Percentiles rank a stretch among this genome's conserved stretches.
These are phyloP conservation scores for Mediolabrus comicus DNA, from an alignment of 108 stramenopile genomes.

Conservation along the genomic window DNA sequence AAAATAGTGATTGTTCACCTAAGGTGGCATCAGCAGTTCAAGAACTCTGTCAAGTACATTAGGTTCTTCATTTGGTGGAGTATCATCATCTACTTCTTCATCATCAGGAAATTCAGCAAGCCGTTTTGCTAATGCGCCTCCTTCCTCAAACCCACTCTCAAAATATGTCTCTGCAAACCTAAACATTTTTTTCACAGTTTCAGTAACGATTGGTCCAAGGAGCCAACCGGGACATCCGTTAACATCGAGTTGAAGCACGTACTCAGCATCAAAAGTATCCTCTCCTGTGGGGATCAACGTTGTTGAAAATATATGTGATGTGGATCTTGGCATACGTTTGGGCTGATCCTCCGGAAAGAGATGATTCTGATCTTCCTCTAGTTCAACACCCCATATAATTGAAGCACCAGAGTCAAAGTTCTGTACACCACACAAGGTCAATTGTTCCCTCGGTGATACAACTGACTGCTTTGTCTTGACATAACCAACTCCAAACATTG, in stretches of 20 bases:
- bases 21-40: slow-evolving; percentile 39
- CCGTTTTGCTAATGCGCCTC: slow-evolving; percentile 31
- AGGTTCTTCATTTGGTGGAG: neutral
- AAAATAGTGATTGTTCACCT: neutral
- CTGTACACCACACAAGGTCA: slow-evolving; percentile 51
- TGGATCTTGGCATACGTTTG: slow-evolving; percentile 28
- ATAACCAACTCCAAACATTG: slow-evolving; percentile 49
- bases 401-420: slow-evolving; percentile 35
- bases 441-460: slow-evolving; percentile 46
- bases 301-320: slow-evolving; percentile 39
- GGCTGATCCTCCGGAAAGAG: slow-evolving; percentile 38
- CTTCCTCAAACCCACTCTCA: slow-evolving; percentile 22
- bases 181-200: slow-evolving; percentile 48
- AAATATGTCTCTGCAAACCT: slow-evolving; percentile 42
- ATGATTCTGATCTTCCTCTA: slow-evolving; percentile 40
- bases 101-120: slow-evolving; percentile 19
- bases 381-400: slow-evolving; percentile 46
- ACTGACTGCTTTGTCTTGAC: slow-evolving; percentile 42
- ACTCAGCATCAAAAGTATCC: slow-evolving; percentile 48
- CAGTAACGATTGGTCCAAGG: slow-evolving; percentile 40
- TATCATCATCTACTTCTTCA: neutral
- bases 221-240: slow-evolving; percentile 47
- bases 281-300: slow-evolving; percentile 38
- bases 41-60: slow-evolving; percentile 19
- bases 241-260: slow-evolving; percentile 47